These are phyloP conservation scores for Mariannaea sp. DNA, from an alignment of 2,329 filamentous ascomycete species.

Conservation along the genomic window DNA sequence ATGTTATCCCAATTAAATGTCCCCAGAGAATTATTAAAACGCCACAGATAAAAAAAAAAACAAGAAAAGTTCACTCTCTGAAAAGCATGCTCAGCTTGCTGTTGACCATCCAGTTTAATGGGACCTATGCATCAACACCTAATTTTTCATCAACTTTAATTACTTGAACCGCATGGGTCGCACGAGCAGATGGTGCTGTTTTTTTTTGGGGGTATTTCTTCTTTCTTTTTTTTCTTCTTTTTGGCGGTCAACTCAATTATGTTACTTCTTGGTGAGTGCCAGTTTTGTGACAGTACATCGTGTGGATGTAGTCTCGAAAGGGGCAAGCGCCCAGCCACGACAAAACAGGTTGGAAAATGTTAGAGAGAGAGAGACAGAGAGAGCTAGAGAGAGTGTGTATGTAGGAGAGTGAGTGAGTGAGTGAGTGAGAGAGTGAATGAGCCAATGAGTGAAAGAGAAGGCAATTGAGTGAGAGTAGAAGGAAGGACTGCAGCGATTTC, in stretches of 20 bases:
- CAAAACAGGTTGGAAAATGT: neutral
- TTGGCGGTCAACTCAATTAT: neutral
- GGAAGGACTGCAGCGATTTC: too few relatives aligned
- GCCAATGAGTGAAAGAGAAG: too few relatives aligned
- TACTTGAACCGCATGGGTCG: conserved; percentile 2
- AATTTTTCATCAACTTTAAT: too few relatives aligned
- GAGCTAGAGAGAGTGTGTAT: too few relatives aligned
- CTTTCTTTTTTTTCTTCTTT: neutral
- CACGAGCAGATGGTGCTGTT: neutral
- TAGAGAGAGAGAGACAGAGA: neutral
- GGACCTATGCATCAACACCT: too few relatives aligned
- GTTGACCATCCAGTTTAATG: neutral
- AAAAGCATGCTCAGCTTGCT: neutral
- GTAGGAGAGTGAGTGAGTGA: too few relatives aligned
- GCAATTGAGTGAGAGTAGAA: too few relatives aligned
- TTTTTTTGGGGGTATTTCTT: too few relatives aligned
- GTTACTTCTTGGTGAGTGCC: neutral
- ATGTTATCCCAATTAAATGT: neutral
- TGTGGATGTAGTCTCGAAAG: neutral
- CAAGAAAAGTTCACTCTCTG: neutral
- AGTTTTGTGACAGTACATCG: neutral
- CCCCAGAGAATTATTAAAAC: conserved; percentile 4
- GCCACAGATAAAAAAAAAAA: neutral
- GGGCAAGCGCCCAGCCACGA: conserved; percentile 2
- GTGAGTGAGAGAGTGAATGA: neutral